Base-by-base conservation (phyloP, 257 asterid species). In the Solanum habrochaites region DNA sequence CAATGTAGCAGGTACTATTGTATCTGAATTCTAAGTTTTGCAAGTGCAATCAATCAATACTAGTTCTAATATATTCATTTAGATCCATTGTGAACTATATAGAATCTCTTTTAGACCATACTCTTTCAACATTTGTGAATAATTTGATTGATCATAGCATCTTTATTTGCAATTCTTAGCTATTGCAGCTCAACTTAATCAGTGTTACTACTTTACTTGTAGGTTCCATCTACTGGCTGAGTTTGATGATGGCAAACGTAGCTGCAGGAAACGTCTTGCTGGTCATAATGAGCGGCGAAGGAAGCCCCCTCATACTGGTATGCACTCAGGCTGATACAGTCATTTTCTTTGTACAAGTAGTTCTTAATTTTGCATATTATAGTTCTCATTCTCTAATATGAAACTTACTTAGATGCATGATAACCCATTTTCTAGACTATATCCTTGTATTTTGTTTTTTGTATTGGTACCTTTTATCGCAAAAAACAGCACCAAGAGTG, bases 161-260 rank as follows among this genome's bases (percentile, higher is more conserved):
- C 12, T 49, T 49, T 31, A 49, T 49, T 49, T 81, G 45, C 70
- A 8, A 18, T 25, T 49, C 11, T 29, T 49, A 3, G 85, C 27
- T 81, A 66, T 81, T 47, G 7, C 43, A 47, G 85, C 29, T 80
- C 2, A 80, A 18, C 31, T 18, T 18, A 10, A 18, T 49, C 31
- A 29, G 25, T 49, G 13, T 49, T 86, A 84, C 35, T 85, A 14
- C 45, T 85, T 62, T 32, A 11, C 52, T 37, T 37, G 6, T 84
- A 91, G 94, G 84, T 91, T 91, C 86, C 94, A 90, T 87, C 82
- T 90, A 32, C 85, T 91, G 87, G 88, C 90, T 77, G 94, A 91
- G 80, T 91, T 91, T 87, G 94, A 91, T 87, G 91, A 91, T 86
- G 92, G 92, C n/a, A 91, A 91, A 74, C 90, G 92, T 47, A 91